A percentile compares a stretch with the other conserved stretches of the same genome.
These are phyloP conservation scores for Penstemon eatonii DNA, from an alignment of 257 asterid genomes.

Conservation along the genomic window DNA sequence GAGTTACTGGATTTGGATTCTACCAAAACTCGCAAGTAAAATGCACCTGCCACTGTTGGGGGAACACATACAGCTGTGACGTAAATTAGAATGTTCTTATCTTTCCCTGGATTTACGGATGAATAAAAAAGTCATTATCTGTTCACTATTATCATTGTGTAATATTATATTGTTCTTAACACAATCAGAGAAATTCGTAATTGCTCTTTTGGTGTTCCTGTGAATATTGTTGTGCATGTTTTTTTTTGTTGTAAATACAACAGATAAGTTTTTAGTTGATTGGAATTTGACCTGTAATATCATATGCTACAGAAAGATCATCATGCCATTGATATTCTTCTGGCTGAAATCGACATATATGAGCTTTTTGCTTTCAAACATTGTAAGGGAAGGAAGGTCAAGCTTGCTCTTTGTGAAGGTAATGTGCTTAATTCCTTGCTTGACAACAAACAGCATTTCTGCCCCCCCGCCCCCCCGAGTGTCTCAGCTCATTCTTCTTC, in stretches of 20 bases:
- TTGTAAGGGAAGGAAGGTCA: constrained; percentile 92
- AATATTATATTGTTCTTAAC: not conserved
- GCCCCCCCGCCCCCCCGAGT: not conserved
- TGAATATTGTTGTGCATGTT: constrained; percentile 5
- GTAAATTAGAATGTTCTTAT: constrained; percentile 14
- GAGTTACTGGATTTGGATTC: not conserved
- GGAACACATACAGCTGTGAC: not conserved
- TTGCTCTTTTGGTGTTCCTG: constrained; percentile 11
- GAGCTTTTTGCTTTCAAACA: constrained; percentile 96
- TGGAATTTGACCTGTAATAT: constrained; percentile 25
- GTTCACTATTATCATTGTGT: constrained; percentile 16
- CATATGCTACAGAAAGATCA: constrained; percentile 73
- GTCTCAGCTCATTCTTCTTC: constrained; percentile 6
- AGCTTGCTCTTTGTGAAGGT: constrained; percentile 99
- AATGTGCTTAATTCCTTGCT: constrained; percentile 25
- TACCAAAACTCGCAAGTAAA: not conserved
- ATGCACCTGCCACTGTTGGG: not conserved
- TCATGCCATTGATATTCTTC: constrained; percentile 87
- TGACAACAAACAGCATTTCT: not conserved
- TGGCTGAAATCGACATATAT: constrained; percentile 97
- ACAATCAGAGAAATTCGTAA: not conserved
- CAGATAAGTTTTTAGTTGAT: constrained; percentile 20
- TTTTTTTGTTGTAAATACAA: constrained; percentile 19
- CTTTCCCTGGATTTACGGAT: constrained; percentile 22
- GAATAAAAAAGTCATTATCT: not conserved